Evolutionary conservation across 2,329 filamentous ascomycete species (phyloP), one percentile per base, ranked within the genome.

Genomic region (Ceratocystis papillata): DNA sequence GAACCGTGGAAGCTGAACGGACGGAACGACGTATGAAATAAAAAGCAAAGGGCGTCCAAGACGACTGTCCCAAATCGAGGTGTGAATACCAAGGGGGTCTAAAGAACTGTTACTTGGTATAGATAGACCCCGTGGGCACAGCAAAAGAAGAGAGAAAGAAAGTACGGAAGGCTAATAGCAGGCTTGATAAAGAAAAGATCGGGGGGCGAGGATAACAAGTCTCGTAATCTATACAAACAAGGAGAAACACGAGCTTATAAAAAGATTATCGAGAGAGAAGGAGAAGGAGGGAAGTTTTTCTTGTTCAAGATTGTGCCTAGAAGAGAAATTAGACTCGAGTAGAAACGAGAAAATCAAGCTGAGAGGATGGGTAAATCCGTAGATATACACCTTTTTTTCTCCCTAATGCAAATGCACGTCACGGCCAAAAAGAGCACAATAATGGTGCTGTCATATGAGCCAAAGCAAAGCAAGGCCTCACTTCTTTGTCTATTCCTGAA

Each of bases 351-450:
- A 30, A 37, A 22, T 45, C 5, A 37, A 37, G 45, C 28, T 12
- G n/a, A 53, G 17, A 28, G 53, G 41, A n/a, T 50, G 61, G 61
- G 61, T 25, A 17, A 63, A 50, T 63, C 61, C 46, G 25, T 63
- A 48, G 46, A 63, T 63, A 63, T 48, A 63, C 25, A 48, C 20
- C 17, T 59, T 30, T 57, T 30, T 22, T 59, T 6, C 28, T 53
- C 48, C 22, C n/a, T 22, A 17, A 59, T 20, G 55, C 55, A 59
- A 59, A 59, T 59, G 55, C 55, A 59, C 55, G 55, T 59, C 55
- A 59, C 55, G 15, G 55, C 55, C 55, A 20, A 59, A 59, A 28
- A 33, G 55, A 17, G 55, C 55, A 59, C 55, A 59, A 59, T 59
- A 59, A 33, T 59, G 55, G 55, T 37, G 25, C 55, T 59, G 30